A percentile compares a stretch with the other conserved stretches of the same genome.
Evolutionary conservation across 805 yeast genomes (phyloP).

Genomic region (Sugiyamaella mastotermitis): DNA sequence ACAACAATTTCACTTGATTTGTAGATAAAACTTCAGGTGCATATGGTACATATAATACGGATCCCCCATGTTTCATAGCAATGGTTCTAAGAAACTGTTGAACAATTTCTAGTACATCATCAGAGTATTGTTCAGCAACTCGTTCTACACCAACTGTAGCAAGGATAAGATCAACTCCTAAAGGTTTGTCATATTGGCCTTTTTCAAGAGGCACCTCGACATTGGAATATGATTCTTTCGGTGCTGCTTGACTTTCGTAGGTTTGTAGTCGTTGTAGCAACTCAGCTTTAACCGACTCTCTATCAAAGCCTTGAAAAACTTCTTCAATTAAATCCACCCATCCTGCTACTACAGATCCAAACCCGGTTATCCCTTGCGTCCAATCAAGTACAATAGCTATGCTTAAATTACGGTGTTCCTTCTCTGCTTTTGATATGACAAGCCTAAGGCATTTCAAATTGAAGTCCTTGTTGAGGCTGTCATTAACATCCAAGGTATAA

Average conservation of each 20-base stretch:
- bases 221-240: constrained; percentile 1
- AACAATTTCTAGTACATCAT: constrained; percentile 24
- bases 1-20: constrained; percentile 14
- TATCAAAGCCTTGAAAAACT: constrained; percentile 11
- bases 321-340: too few species aligned
- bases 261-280: constrained; percentile 14
- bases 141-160: constrained; percentile 19
- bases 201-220: constrained; percentile 25
- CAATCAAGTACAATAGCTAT: too few species aligned
- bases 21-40: constrained; percentile 4
- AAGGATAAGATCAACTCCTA: constrained; percentile 24
- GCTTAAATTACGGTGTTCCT: too few species aligned
- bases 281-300: neutral
- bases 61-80: constrained; percentile 17
- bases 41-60: constrained; percentile 13
- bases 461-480: too few species aligned
- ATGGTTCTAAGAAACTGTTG: constrained; percentile 28
- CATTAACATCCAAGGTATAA: constrained; percentile 19
- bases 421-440: too few species aligned
- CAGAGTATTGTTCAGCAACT: constrained; percentile 8
- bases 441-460: too few species aligned
- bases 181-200: constrained; percentile 26
- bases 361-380: too few species aligned
- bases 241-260: constrained; percentile 8
- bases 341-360: too few species aligned